Evolutionary conservation across 1,139 yeast genomes (phyloP).

Genomic region (Debaryomyces psychrophilus): DNA sequence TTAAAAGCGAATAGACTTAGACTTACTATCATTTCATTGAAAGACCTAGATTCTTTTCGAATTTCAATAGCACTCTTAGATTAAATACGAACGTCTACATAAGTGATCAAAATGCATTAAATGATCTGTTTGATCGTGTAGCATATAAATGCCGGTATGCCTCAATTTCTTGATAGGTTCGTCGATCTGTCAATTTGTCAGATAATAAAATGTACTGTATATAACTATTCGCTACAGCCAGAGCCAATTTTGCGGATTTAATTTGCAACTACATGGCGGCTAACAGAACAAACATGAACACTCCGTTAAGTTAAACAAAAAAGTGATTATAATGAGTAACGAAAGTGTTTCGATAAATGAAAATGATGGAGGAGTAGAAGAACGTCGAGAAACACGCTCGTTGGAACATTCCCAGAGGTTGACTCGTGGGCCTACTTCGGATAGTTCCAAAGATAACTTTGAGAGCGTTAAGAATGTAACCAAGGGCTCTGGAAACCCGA

Average conservation of each 20-base stretch:
- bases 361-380: no score
- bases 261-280: constrained; percentile 2
- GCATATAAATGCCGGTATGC: no score
- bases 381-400: no score
- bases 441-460: no score
- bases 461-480: no score
- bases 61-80: background rate
- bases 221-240: background rate
- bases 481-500: no score
- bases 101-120: background rate
- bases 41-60: background rate
- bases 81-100: background rate
- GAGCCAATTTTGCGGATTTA: background rate
- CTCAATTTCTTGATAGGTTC: no score
- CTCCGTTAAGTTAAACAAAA: background rate
- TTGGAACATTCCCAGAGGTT: no score
- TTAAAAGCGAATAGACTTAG: background rate
- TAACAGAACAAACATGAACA: background rate
- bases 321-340: background rate
- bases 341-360: background rate
- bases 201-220: constrained; percentile 2
- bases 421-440: no score
- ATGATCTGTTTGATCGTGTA: background rate
- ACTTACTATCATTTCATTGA: background rate
- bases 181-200: background rate